phyloP scores from a whole-genome alignment of 208 protist genomes.

The Porcisia hertigi region DNA sequence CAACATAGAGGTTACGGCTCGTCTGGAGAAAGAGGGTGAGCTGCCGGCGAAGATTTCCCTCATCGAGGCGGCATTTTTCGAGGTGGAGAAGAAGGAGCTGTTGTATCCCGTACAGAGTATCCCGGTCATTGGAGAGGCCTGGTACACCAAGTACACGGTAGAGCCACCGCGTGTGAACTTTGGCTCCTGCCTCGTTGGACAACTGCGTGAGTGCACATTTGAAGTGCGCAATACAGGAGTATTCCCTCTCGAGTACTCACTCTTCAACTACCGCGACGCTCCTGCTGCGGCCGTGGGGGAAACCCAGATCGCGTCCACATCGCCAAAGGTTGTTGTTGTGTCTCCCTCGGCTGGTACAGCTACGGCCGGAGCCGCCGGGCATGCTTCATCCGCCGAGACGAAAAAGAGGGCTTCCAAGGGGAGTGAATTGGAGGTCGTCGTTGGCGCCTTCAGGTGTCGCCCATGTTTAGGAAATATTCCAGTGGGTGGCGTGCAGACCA shows the following conservation, averaged over 20 bases:
- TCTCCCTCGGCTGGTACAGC: conserved; percentile 2
- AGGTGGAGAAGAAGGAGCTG: conserved; percentile 74
- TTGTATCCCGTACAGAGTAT: conserved; percentile 86
- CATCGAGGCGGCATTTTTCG: conserved; percentile 89
- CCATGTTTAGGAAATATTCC: conserved; percentile 69
- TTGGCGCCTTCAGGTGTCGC: conserved; percentile 81
- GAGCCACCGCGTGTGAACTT: conserved; percentile 94
- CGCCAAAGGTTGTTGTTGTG: background rate
- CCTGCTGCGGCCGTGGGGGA: background rate
- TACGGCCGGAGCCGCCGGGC: background rate
- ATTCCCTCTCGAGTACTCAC: conserved; percentile 79
- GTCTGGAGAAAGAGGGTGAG: conserved; percentile 78
- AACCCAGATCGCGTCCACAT: background rate
- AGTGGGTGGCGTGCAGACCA: conserved; percentile 52
- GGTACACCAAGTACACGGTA: conserved; percentile 90
- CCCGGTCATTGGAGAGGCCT: conserved; percentile 79
- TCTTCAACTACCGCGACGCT: conserved; percentile 81
- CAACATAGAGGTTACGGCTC: conserved; percentile 76
- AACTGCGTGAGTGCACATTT: conserved; percentile 80
- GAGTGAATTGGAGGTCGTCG: conserved; percentile 40
- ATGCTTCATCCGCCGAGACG: background rate
- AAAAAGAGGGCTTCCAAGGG: conserved; percentile 35
- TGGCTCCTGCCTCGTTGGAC: conserved; percentile 90
- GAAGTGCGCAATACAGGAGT: conserved; percentile 89
- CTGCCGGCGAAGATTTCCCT: conserved; percentile 68